These are phyloP conservation scores for Lachnellula cervina DNA, from an alignment of 2,329 filamentous ascomycete species.

Conservation along the genomic window DNA sequence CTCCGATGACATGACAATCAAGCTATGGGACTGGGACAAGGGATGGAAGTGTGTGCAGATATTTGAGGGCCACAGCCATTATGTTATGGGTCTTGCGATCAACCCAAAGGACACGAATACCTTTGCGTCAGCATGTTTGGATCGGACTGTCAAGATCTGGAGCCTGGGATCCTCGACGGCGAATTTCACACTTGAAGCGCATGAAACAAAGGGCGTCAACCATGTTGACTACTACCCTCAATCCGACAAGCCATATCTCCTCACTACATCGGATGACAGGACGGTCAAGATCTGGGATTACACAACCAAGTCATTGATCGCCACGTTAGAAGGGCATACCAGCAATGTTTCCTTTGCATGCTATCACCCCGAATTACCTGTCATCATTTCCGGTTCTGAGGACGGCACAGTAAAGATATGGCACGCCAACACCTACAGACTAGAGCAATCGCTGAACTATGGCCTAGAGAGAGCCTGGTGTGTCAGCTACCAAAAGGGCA, in stretches of 20 bases:
- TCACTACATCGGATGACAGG: conserved; percentile 93
- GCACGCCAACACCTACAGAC: conserved; percentile 95
- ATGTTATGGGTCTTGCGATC: conserved; percentile 94
- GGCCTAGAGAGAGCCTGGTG: conserved; percentile 96
- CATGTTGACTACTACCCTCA: conserved; percentile 87
- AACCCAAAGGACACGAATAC: conserved; percentile 97
- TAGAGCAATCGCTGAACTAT: conserved; percentile 95
- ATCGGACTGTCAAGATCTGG: conserved; percentile 98
- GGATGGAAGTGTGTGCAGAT: conserved; percentile 93
- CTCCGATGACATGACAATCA: conserved; percentile 97
- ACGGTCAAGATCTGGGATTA: conserved; percentile 99
- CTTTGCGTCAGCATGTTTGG: conserved; percentile 89
- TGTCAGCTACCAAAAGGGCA: conserved; percentile 89
- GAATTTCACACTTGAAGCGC: conserved; percentile 94
- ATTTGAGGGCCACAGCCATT: conserved; percentile 94
- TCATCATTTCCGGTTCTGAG: conserved; percentile 97
- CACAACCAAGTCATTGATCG: conserved; percentile 95
- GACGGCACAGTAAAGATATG: conserved; percentile 97
- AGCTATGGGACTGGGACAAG: conserved; percentile 99
- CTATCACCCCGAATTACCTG: conserved; percentile 92
- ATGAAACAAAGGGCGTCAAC: conserved; percentile 96
- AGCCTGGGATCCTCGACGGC: conserved; percentile 87
- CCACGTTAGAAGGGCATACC: conserved; percentile 92
- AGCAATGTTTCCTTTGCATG: conserved; percentile 98
- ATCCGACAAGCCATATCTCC: conserved; percentile 76